Evolutionary conservation across 2,329 filamentous ascomycete species (phyloP).

Genomic region (Neurospora sp.): DNA sequence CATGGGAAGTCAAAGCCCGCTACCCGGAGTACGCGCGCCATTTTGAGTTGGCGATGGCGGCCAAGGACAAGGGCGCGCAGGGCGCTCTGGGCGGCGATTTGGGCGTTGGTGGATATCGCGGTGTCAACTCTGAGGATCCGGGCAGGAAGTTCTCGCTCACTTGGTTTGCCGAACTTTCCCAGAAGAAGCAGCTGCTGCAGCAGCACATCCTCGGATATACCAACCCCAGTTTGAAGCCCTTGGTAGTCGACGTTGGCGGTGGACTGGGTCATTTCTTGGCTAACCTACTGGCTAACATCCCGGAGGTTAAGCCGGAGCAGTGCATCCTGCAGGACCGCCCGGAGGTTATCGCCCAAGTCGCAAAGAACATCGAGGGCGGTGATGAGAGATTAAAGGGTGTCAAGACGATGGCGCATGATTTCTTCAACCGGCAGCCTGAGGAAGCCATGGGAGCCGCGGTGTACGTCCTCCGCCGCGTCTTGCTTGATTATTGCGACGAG

Average conservation of each 20-base stretch:
- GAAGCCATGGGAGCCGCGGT: slow-evolving; percentile 14
- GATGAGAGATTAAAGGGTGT: slow-evolving; percentile 8
- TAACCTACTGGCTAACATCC: slow-evolving; percentile 7
- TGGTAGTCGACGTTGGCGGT: slow-evolving; percentile 16
- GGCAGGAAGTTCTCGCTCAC: slow-evolving; percentile 16
- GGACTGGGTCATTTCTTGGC: slow-evolving; percentile 12
- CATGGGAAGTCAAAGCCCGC: slow-evolving; percentile 20
- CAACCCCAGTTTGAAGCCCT: not conserved
- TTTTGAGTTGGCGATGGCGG: slow-evolving; percentile 15
- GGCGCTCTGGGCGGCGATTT: slow-evolving; percentile 14
- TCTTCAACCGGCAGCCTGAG: slow-evolving; percentile 18
- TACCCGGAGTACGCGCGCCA: slow-evolving; percentile 13
- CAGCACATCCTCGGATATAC: not conserved
- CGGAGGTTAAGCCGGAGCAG: slow-evolving; percentile 16
- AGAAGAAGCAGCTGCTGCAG: not conserved
- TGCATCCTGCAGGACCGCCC: slow-evolving; percentile 15
- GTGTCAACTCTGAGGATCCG: not conserved
- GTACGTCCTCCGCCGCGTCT: slow-evolving; percentile 20
- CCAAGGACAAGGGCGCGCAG: slow-evolving; percentile 4
- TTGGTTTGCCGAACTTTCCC: slow-evolving; percentile 13
- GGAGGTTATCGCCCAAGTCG: slow-evolving; percentile 8
- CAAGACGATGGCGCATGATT: slow-evolving; percentile 21
- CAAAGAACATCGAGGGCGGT: slow-evolving; percentile 2
- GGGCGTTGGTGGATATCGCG: slow-evolving; percentile 2
- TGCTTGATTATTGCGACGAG: slow-evolving; percentile 21